phyloP scores from a whole-genome alignment of 73 alveolate species.

The Paramecium primaurelia region DNA sequence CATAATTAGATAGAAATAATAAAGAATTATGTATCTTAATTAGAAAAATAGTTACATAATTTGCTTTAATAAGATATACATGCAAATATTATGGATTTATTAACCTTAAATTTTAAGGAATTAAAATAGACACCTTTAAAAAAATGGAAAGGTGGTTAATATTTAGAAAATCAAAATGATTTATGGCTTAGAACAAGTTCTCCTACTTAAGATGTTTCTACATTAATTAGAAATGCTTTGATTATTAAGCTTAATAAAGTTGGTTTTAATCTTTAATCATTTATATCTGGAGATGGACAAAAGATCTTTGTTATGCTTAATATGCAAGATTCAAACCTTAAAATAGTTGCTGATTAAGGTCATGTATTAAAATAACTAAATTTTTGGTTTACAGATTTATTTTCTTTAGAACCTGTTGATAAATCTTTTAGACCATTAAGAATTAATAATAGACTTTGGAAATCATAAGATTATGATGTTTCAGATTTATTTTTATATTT shows the following conservation, averaged over 20 bases:
- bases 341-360: not conserved
- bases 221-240: not conserved
- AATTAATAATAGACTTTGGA: not conserved
- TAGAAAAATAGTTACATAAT: not conserved
- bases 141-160: not conserved
- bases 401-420: slow-evolving; percentile 23
- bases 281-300: not conserved
- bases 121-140: not conserved
- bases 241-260: not conserved
- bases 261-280: not conserved
- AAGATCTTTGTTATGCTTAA: not conserved
- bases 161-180: not conserved
- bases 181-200: not conserved
- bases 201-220: not conserved
- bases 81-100: not conserved
- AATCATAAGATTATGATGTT: not conserved
- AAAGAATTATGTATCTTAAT: not conserved
- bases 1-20: not conserved
- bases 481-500: not conserved
- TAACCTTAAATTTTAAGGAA: not conserved
- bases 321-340: not conserved
- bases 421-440: not conserved
- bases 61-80: not conserved
- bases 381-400: slow-evolving; percentile 6
- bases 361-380: not conserved